Evolutionary conservation across 306 rosid species (phyloP), one percentile per base, ranked within the genome.

Genomic region (Ammopiptanthus mongolicus): DNA sequence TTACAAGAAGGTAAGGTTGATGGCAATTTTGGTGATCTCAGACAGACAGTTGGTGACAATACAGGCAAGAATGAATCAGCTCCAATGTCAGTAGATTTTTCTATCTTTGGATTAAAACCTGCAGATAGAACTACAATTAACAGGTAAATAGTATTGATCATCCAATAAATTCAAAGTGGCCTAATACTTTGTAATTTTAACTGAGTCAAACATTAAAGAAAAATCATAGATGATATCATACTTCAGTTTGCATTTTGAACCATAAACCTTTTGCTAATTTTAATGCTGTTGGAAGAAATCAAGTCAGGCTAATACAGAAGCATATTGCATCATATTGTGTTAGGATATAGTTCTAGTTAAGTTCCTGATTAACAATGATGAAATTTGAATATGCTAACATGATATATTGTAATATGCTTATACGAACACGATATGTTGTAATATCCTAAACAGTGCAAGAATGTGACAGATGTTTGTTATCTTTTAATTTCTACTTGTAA

Each of bases 41-140:
- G 80, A 75, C 94, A 87, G 60, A 71, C 73, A 44, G 84, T 69
- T 68, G 88, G 86, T 82, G 96, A 83, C 78, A 86, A 86, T 84
- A 73, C 88, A 17, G 90, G 93, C 76, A 84, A 85, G 87, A 91
- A 78, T 82, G 97, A 86, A 41, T 74, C 78, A 2, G 86, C 84
- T 8, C 86, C 96, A 17, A 86, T 88, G 87, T 90, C 97, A 1
- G 79, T 95, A 21, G 97, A 95, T 85, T 95, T 95, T 82, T 95
- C 99, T 65, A 62, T 92, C 69, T 95, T 90, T 87, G 97, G 90
- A 51, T 82, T 89, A 51, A 88, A 92, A 66, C 92, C 99, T 83
- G 93, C 97, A 50, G 88, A 86, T 81, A 90, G 97, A 77, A 97
- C 97, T 75, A 95, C 97, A 34, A 88, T 92, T 73, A 92, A 86